These are phyloP conservation scores for Ceriops decandra DNA, from an alignment of 345 rosid species.

Conservation along the genomic window DNA sequence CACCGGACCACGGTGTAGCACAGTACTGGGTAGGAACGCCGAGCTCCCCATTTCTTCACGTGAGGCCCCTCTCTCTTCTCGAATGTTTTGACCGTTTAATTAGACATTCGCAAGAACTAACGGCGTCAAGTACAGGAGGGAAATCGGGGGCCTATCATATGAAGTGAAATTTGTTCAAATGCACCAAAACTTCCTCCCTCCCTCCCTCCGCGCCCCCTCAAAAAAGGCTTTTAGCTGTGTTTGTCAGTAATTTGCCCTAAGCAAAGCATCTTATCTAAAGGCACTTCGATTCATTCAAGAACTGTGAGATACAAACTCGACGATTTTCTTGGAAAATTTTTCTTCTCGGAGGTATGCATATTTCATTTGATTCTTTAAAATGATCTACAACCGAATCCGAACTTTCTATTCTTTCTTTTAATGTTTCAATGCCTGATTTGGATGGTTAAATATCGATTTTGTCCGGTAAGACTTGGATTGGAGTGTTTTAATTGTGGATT, in stretches of 20 bases:
- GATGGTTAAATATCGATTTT: no score
- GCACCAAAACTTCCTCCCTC: not conserved
- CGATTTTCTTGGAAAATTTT: constrained; percentile 1
- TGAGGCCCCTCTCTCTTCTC: no score
- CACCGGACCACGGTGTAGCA: not conserved
- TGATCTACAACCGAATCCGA: no score
- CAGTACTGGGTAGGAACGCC: no score
- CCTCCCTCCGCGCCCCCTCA: no score
- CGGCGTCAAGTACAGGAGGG: constrained; percentile 46
- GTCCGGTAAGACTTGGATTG: no score
- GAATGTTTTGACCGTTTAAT: not conserved
- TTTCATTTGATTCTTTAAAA: not conserved
- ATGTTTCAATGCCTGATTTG: no score
- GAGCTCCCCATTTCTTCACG: no score
- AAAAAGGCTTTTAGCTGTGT: not conserved
- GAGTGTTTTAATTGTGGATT: no score
- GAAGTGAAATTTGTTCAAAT: constrained; percentile 26
- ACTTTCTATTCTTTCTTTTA: no score
- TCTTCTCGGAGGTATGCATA: constrained; percentile 3
- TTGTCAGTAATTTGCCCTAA: no score
- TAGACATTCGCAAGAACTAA: not conserved
- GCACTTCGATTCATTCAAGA: constrained; percentile 9
- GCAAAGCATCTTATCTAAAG: not conserved
- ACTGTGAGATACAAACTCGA: not conserved
- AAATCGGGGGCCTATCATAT: constrained; percentile 20